A percentile compares a stretch with the other conserved stretches of the same genome.
These are phyloP conservation scores for Lipomyces anomalus DNA, from an alignment of 805 yeast genomes.

Conservation along the genomic window DNA sequence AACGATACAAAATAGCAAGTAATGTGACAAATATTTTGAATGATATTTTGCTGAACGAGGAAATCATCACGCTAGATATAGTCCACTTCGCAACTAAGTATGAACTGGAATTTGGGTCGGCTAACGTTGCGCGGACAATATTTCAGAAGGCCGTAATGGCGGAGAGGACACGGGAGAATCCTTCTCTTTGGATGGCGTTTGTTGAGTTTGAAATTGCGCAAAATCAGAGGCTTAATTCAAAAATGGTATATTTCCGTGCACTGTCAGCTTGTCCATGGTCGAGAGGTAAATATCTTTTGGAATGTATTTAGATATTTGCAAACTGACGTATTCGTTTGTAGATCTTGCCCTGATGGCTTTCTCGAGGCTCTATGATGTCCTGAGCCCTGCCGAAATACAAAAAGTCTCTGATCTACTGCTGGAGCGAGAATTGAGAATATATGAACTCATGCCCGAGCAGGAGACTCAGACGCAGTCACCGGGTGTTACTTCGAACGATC, in stretches of 20 bases:
- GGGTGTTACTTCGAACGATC: neutral
- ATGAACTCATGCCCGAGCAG: neutral
- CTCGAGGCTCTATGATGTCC: neutral
- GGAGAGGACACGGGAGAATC: conserved; percentile 1
- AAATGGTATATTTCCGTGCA: conserved; percentile 10
- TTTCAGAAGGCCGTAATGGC: conserved; percentile 12
- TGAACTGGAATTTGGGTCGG: neutral
- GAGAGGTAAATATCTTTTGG: conserved; percentile 9
- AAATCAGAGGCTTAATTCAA: conserved; percentile 2
- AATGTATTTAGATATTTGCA: too few relatives aligned
- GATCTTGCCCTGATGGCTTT: conserved; percentile 9
- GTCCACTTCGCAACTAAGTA: conserved; percentile 13
- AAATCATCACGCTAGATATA: conserved; percentile 1
- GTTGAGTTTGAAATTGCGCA: conserved; percentile 2
- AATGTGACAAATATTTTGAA: conserved; percentile 9
- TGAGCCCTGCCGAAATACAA: conserved; percentile 7
- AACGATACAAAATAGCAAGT: conserved; percentile 7
- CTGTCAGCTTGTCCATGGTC: conserved; percentile 19
- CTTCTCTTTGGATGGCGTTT: conserved; percentile 11
- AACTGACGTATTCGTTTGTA: conserved; percentile 1
- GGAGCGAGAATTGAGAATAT: conserved; percentile 7
- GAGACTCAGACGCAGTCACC: neutral
- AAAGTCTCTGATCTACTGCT: conserved; percentile 8
- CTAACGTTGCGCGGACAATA: conserved; percentile 6
- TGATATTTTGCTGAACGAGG: conserved; percentile 3